Evolutionary conservation across 345 rosid genomes (phyloP).

Genomic region (Anacardium occidentale): DNA sequence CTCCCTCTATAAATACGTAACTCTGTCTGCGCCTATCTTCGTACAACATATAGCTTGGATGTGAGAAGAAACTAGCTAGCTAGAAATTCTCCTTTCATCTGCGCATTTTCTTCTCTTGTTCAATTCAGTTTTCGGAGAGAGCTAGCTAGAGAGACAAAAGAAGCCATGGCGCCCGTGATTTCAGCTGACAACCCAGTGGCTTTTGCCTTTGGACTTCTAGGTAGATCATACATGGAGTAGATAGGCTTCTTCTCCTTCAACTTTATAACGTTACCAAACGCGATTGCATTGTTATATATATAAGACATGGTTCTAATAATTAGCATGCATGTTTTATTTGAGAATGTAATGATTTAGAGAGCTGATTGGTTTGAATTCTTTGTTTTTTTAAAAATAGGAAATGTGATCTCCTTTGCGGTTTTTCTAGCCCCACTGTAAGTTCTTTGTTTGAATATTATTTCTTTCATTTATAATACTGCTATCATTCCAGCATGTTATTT

Average conservation of each 20-base stretch:
- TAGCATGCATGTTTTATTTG: neutral
- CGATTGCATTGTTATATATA: no score
- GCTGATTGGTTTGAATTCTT: neutral
- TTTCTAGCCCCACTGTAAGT: constrained; percentile 45
- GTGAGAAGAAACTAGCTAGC: neutral
- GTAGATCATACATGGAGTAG: neutral
- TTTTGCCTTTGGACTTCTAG: constrained; percentile 32
- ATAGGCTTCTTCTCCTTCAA: neutral
- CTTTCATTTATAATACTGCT: neutral
- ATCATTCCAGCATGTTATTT: neutral
- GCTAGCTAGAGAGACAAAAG: no score
- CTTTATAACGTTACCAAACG: neutral
- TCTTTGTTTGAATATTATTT: neutral
- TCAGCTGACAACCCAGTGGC: constrained; percentile 22
- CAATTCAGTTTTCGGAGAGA: neutral
- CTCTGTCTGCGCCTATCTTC: neutral
- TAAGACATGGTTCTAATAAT: neutral
- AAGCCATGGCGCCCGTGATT: constrained; percentile 23
- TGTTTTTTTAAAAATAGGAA: constrained; percentile 16
- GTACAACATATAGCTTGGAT: neutral
- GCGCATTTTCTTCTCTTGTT: neutral
- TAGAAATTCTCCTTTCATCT: neutral
- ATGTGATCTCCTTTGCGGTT: constrained; percentile 31
- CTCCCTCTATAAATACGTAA: neutral
- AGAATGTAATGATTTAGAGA: neutral